These are phyloP conservation scores for Starmera caribaea DNA, from an alignment of 805 yeast species.

Conservation along the genomic window DNA sequence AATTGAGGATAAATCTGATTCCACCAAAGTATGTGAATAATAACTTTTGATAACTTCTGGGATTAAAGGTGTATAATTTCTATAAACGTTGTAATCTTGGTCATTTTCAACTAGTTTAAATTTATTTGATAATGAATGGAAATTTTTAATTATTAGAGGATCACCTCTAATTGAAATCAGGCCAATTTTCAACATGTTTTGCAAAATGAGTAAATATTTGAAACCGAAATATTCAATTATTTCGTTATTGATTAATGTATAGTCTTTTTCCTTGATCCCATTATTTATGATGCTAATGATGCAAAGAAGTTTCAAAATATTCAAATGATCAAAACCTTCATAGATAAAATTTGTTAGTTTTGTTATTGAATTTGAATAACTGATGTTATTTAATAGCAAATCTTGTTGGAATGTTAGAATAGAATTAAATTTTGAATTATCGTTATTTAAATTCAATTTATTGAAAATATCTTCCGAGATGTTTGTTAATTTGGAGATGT, in stretches of 20 bases:
- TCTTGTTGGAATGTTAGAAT: conserved; percentile 62
- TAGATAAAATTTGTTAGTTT: conserved; percentile 42
- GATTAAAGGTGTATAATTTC: conserved; percentile 75
- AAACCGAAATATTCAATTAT: conserved; percentile 60
- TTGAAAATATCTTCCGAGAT: conserved; percentile 59
- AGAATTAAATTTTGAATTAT: conserved; percentile 26
- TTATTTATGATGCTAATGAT: conserved; percentile 53
- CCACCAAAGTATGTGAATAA: conserved; percentile 35
- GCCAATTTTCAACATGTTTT: conserved; percentile 38
- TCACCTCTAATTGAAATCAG: conserved; percentile 26
- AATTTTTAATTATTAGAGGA: conserved; percentile 25
- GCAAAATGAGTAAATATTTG: conserved; percentile 35
- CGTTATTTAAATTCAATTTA: conserved; percentile 26
- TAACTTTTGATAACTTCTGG: conserved; percentile 62
- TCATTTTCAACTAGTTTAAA: conserved; percentile 39
- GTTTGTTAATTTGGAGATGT: conserved; percentile 62
- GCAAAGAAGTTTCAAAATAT: conserved; percentile 43
- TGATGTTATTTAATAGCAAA: conserved; percentile 43
- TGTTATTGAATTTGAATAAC: conserved; percentile 24
- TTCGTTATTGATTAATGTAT: conserved; percentile 41
- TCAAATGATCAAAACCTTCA: conserved; percentile 28
- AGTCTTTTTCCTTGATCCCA: conserved; percentile 63
- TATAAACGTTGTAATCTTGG: conserved; percentile 36
- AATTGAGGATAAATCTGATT: conserved; percentile 26
- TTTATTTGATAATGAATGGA: conserved; percentile 24